Conservation (phyloP, 768 basidiomycete species). For the Russula griseocarnosa region DNA sequence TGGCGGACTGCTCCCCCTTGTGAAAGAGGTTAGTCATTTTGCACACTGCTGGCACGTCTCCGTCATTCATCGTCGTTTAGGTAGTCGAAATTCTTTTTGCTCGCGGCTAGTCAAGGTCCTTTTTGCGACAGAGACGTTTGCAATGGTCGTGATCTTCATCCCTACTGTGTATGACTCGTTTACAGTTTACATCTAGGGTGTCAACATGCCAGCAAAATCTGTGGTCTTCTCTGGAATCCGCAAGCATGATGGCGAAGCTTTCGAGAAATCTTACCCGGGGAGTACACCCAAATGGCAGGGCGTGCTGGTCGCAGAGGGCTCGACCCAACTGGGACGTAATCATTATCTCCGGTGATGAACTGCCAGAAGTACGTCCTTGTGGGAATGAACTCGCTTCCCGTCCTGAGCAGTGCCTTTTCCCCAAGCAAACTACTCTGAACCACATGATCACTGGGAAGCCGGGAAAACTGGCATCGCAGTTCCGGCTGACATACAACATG, state of each 20-base stretch:
- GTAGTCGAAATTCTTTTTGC: conserved; percentile 96
- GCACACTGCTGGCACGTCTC: background rate
- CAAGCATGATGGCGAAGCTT: conserved; percentile 92
- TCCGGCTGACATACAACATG: conserved; percentile 99
- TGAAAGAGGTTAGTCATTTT: conserved; percentile 73
- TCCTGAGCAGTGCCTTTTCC: conserved; percentile 3
- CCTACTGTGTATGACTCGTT: background rate
- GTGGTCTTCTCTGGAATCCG: conserved; percentile 94
- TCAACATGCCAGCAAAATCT: conserved; percentile 98
- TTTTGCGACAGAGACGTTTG: conserved; percentile 98
- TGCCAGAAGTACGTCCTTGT: conserved; percentile 68
- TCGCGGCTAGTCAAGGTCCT: conserved; percentile 89
- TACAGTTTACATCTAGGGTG: conserved; percentile 59
- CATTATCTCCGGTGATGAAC: conserved; percentile 73
- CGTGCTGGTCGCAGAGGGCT: conserved; percentile 94
- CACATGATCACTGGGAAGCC: conserved; percentile 95
- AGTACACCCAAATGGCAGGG: conserved; percentile 99
- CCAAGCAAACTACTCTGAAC: conserved; percentile 65
- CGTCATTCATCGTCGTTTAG: conserved; percentile 39
- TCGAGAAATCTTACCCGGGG: conserved; percentile 84
- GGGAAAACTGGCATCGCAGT: conserved; percentile 90
- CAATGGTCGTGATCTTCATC: conserved; percentile 57
- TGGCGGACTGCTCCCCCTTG: conserved; percentile 90
- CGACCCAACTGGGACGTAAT: conserved; percentile 96
- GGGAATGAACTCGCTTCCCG: background rate